Evolutionary conservation across 768 basidiomycete genomes (phyloP).

Genomic region (Xerocomellus chrysenteron): DNA sequence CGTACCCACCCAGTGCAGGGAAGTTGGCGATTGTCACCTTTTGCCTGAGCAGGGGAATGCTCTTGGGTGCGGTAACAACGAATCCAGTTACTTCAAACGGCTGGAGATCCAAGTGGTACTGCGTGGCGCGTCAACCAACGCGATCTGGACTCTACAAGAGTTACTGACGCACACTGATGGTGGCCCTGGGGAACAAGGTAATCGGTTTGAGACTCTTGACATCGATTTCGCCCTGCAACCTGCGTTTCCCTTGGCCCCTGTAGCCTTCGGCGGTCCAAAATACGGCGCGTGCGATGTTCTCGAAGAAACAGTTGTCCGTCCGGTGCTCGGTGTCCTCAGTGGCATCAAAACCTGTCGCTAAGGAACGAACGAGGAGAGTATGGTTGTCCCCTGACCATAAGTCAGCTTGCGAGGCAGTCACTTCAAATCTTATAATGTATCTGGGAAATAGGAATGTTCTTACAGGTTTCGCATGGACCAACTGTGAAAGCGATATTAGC

Average conservation of each 20-base stretch:
- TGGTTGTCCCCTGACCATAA: constrained; percentile 49
- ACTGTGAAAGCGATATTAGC: constrained; percentile 27
- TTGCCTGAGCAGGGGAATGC: constrained; percentile 38
- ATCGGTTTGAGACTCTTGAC: constrained; percentile 45
- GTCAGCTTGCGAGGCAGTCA: constrained; percentile 36
- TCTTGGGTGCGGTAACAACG: constrained; percentile 21
- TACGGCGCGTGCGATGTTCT: constrained; percentile 41
- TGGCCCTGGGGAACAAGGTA: constrained; percentile 45
- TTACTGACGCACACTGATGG: constrained; percentile 42
- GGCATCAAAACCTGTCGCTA: constrained; percentile 50
- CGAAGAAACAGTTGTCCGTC: constrained; percentile 48
- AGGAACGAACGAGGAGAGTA: constrained; percentile 50
- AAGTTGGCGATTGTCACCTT: constrained; percentile 40
- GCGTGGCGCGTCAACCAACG: constrained; percentile 15
- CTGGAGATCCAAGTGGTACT: constrained; percentile 46
- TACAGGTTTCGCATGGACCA: constrained; percentile 52
- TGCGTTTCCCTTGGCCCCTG: constrained; percentile 32
- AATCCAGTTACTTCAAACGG: constrained; percentile 47
- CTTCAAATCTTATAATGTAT: background rate
- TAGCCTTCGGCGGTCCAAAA: constrained; percentile 43
- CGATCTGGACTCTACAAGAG: background rate
- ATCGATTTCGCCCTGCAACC: constrained; percentile 51
- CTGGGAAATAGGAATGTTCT: constrained; percentile 4
- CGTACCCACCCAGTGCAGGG: constrained; percentile 39
- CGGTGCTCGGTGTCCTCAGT: constrained; percentile 38